Conservation (phyloP, 495 filamentous ascomycete species). For the Apodospora peruviana region DNA sequence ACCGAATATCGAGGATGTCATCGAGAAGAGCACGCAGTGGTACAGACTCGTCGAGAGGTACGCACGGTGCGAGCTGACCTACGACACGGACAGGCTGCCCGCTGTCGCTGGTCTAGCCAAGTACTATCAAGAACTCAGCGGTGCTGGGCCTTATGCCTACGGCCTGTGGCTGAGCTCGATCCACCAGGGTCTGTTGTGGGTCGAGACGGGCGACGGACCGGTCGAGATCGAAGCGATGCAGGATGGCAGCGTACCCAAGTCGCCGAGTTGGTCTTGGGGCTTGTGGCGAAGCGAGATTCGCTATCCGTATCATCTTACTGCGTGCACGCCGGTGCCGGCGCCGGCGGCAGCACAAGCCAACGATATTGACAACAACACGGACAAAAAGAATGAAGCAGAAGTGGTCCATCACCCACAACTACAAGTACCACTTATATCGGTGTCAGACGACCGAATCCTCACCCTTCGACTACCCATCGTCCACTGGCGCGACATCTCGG, state of each 20-base stretch:
- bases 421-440: not conserved
- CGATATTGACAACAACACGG: not conserved
- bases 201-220: not conserved
- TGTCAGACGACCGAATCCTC: not conserved
- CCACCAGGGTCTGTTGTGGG: not conserved
- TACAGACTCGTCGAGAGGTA: not conserved
- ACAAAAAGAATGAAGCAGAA: not conserved
- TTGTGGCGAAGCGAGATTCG: not conserved
- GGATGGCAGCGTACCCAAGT: not conserved
- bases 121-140: not conserved
- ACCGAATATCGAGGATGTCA: not conserved
- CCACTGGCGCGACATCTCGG: not conserved
- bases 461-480: not conserved
- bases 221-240: not conserved
- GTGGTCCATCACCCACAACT: not conserved
- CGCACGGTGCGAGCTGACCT: not conserved
- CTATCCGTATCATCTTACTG: not conserved
- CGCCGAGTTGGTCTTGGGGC: not conserved
- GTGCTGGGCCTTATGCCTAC: not conserved
- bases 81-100: not conserved
- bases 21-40: not conserved
- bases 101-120: not conserved
- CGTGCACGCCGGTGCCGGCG: not conserved
- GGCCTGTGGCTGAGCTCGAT: not conserved
- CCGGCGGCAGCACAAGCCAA: not conserved